phyloP scores from a whole-genome alignment of 495 filamentous ascomycete genomes.

The Glonium stellatum region DNA sequence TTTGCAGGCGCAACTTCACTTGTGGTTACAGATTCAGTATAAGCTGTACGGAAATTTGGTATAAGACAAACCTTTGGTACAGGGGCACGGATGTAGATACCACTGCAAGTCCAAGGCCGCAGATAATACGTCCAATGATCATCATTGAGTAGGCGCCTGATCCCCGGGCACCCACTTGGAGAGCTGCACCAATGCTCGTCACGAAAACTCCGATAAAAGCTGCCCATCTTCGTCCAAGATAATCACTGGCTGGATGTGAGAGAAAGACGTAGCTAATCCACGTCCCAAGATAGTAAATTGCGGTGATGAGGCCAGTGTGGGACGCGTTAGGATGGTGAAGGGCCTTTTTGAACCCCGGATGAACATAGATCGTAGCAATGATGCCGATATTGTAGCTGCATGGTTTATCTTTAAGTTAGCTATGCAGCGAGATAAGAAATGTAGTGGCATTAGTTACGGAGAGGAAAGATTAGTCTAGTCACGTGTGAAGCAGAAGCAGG shows the following conservation, averaged over 20 bases:
- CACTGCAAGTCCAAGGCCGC: conserved; percentile 46
- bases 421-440: background rate
- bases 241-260: conserved; percentile 43
- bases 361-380: conserved; percentile 49
- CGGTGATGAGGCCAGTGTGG: conserved; percentile 47
- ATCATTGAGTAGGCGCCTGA: conserved; percentile 45
- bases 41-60: background rate
- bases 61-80: conserved; percentile 44
- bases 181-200: conserved; percentile 42
- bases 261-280: conserved; percentile 50
- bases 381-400: conserved; percentile 52
- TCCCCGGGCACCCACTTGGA: conserved; percentile 41
- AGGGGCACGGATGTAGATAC: conserved; percentile 51
- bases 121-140: conserved; percentile 46
- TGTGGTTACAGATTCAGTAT: background rate
- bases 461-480: too few species aligned
- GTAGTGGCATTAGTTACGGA: too few species aligned
- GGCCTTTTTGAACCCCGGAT: conserved; percentile 44
- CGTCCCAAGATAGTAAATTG: conserved; percentile 52
- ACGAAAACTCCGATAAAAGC: conserved; percentile 42
- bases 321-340: conserved; percentile 41
- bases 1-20: conserved; percentile 50
- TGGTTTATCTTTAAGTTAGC: background rate
- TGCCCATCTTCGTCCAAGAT: conserved; percentile 45
- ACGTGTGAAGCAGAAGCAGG: too few species aligned